These are phyloP conservation scores for Nidularia pulvinata DNA, from an alignment of 768 basidiomycete species.

Conservation along the genomic window DNA sequence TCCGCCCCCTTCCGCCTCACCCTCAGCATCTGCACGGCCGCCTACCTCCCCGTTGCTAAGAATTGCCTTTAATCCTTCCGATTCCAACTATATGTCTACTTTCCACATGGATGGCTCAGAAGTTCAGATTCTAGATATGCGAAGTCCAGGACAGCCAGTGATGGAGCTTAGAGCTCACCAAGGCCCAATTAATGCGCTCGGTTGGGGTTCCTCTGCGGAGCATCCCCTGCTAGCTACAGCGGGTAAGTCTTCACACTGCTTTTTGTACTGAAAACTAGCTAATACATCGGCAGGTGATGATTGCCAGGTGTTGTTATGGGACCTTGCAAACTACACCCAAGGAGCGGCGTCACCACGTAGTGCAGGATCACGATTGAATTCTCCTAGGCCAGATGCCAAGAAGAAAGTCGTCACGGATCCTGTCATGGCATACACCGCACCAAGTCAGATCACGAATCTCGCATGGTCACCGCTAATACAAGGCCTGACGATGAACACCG, in stretches of 20 bases:
- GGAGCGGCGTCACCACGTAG: slow-evolving; percentile 70
- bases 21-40: slow-evolving; percentile 62
- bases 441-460: slow-evolving; percentile 77
- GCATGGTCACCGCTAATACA: slow-evolving; percentile 90
- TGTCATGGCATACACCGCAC: slow-evolving; percentile 81
- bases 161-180: slow-evolving; percentile 88
- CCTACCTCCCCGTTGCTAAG: slow-evolving; percentile 82
- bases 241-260: slow-evolving; percentile 44
- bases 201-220: slow-evolving; percentile 81
- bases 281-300: slow-evolving; percentile 72
- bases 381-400: slow-evolving; percentile 81
- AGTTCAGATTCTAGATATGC: slow-evolving; percentile 95
- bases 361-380: slow-evolving; percentile 70
- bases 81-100: slow-evolving; percentile 95
- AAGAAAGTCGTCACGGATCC: slow-evolving; percentile 76
- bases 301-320: slow-evolving; percentile 93
- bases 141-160: slow-evolving; percentile 93
- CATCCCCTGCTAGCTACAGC: slow-evolving; percentile 87
- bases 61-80: slow-evolving; percentile 89
- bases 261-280: not conserved
- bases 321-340: slow-evolving; percentile 68
- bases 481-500: slow-evolving; percentile 73
- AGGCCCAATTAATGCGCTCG: slow-evolving; percentile 81
- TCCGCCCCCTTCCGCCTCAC: slow-evolving; percentile 54
- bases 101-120: slow-evolving; percentile 94